A percentile compares a stretch with the other conserved stretches of the same genome.
Conservation (phyloP, 352 stramenopile species). For the Globisporangium polare region DNA sequence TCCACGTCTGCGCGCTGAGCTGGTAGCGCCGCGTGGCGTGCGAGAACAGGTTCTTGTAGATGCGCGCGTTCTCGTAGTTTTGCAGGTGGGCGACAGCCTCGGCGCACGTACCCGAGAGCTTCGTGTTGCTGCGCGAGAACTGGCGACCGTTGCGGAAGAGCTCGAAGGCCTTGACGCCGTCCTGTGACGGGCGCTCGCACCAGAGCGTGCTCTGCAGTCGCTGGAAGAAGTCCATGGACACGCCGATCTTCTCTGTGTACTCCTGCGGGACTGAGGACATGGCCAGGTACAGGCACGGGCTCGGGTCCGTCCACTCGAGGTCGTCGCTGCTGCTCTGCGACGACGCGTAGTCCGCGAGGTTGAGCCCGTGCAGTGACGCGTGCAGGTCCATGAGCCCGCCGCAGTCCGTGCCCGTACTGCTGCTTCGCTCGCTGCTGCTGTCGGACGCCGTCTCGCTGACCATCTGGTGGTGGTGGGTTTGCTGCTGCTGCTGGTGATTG, state of each 20-base stretch:
- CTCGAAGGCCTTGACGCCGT: constrained; percentile 36
- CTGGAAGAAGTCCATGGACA: constrained; percentile 63
- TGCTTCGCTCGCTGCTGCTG: constrained; percentile 17
- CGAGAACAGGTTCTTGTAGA: constrained; percentile 55
- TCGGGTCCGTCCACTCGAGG: constrained; percentile 16
- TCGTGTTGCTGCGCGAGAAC: constrained; percentile 59
- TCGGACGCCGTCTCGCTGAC: constrained; percentile 13
- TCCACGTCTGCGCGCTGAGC: constrained; percentile 51
- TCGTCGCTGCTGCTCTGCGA: constrained; percentile 13
- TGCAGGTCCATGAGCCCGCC: constrained; percentile 24
- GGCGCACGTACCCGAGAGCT: constrained; percentile 32
- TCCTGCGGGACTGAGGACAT: constrained; percentile 33
- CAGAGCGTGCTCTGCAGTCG: constrained; percentile 56
- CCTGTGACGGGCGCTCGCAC: constrained; percentile 17
- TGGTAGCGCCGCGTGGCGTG: constrained; percentile 35
- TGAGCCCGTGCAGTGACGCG: constrained; percentile 25
- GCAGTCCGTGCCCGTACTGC: constrained; percentile 8
- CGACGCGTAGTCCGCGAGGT: constrained; percentile 21
- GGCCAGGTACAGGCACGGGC: constrained; percentile 32
- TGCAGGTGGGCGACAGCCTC: constrained; percentile 34
- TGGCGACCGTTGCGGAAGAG: constrained; percentile 25
- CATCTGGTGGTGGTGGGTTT: background rate
- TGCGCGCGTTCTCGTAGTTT: constrained; percentile 40
- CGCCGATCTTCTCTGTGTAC: constrained; percentile 51
- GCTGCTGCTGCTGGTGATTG: constrained; percentile 1